Evolutionary conservation across 176 grass and related monocot genomes (phyloP), one percentile per base, ranked within the genome.

Genomic region (Aegilops tauschii): DNA sequence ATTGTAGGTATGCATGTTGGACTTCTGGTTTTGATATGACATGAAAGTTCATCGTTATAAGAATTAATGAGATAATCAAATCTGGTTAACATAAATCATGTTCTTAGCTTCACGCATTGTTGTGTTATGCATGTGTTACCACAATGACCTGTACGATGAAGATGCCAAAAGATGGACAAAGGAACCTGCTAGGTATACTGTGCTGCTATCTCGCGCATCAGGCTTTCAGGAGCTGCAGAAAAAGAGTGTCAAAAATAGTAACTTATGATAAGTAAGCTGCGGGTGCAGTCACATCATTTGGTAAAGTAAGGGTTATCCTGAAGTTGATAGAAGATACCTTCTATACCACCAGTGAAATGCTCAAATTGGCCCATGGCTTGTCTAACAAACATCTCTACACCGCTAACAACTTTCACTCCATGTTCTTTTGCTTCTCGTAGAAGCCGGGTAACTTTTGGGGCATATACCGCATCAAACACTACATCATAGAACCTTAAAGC

Each of bases 381-480:
- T 83, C 97, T 92, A 80, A 94, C 35, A 79, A 99, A 99, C 97
- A 99, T 99, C 79, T 99, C 97, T 42, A 94, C 86, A 78, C 97
- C 97, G 63, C 97, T 99, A 81, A 99, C 94, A 90, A 91, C 88
- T 74, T 88, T 73, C 18, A 89, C 77, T 82, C 94, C 97, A 79
- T 65, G 87, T 82, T 96, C 97, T 81, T 91, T 63, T 65, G 97
- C 97, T 84, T 99, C 97, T 85, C 87, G 87, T 82, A 99, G 59
- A 94, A 99, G 97, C 61, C 92, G 90, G 5, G 94, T 99, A 83
- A 90, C 89, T 82, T 94, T 96, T 23, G 97, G 97, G 31, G 94
- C 85, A 72, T 99, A 99, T 75, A 96, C 94, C 8, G 92, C 97
- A 93, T 99, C 97, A 85, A 99, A 99, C 39, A 99, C 90, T 69